These are phyloP conservation scores for Stenocarpella maydis DNA, from an alignment of 2,329 filamentous ascomycete genomes.

Conservation along the genomic window DNA sequence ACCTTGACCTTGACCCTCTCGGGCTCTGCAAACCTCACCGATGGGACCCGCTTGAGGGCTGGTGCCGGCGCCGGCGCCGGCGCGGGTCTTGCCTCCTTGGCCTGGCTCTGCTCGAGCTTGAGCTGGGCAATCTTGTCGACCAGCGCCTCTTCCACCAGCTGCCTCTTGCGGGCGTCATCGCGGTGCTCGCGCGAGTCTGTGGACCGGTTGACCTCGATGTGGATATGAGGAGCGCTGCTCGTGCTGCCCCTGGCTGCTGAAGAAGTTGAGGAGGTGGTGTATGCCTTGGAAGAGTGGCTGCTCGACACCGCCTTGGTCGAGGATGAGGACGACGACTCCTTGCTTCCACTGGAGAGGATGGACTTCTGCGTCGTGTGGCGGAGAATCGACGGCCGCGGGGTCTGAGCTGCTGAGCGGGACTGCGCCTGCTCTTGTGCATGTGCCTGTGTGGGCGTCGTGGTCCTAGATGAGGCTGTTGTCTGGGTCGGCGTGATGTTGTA, in stretches of 20 bases:
- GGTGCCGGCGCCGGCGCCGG: constrained; percentile 3
- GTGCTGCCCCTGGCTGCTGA: constrained; percentile 9
- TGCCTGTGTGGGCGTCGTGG: constrained; percentile 23
- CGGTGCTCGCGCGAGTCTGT: not conserved
- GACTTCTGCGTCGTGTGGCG: constrained; percentile 27
- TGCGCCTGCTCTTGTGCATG: constrained; percentile 2
- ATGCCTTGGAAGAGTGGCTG: constrained; percentile 21
- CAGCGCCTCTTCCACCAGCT: constrained; percentile 25
- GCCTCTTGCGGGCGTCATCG: constrained; percentile 21
- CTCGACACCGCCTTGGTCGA: constrained; percentile 12
- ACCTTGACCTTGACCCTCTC: constrained; percentile 17
- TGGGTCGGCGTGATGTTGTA: constrained; percentile 15
- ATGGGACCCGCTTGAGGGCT: constrained; percentile 16
- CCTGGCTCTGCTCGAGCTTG: constrained; percentile 31
- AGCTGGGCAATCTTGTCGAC: constrained; percentile 34
- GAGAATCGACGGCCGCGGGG: constrained; percentile 21
- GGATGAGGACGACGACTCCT: constrained; percentile 6
- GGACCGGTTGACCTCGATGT: constrained; percentile 33
- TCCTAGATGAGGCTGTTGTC: not conserved
- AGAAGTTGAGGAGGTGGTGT: not conserved
- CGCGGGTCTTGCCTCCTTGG: not conserved
- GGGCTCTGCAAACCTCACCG: constrained; percentile 32
- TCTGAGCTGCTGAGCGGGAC: not conserved
- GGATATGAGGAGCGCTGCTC: constrained; percentile 20
- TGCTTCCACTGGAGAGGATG: constrained; percentile 27